These are phyloP conservation scores for Globisporangium orthogonon DNA, from an alignment of 352 stramenopile species.

Conservation along the genomic window DNA sequence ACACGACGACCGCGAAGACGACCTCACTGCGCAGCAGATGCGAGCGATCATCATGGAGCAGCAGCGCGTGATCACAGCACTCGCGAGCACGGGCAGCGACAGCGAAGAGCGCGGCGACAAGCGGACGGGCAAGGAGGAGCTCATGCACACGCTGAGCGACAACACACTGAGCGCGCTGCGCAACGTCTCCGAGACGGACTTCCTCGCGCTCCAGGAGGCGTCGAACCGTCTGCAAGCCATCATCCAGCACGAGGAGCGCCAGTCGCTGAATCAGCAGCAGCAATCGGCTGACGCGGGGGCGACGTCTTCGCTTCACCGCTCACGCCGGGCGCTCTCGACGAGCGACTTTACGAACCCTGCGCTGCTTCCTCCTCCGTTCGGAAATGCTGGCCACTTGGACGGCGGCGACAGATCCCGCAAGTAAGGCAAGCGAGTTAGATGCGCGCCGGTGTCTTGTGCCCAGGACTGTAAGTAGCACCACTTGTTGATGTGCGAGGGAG, in stretches of 20 bases:
- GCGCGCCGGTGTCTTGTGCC: background rate
- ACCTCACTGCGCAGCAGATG: constrained; percentile 69
- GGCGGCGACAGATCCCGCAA: constrained; percentile 4
- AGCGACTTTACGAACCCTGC: constrained; percentile 38
- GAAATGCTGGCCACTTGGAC: background rate
- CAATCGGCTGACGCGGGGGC: constrained; percentile 15
- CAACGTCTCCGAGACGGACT: constrained; percentile 67
- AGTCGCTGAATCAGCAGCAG: constrained; percentile 21
- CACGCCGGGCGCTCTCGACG: constrained; percentile 53
- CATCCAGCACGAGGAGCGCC: constrained; percentile 45
- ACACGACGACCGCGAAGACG: constrained; percentile 61
- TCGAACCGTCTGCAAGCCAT: constrained; percentile 59
- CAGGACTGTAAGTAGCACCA: background rate
- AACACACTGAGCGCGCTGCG: constrained; percentile 54
- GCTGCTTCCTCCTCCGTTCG: constrained; percentile 6
- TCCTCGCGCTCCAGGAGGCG: constrained; percentile 53
- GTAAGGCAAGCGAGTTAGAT: background rate
- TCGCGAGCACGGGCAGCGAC: constrained; percentile 52
- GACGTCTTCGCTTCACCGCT: constrained; percentile 37
- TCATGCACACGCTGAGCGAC: constrained; percentile 64
- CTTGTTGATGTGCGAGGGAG: constrained; percentile 1
- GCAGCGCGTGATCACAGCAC: constrained; percentile 63
- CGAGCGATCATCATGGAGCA: constrained; percentile 74
- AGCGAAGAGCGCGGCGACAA: constrained; percentile 34
- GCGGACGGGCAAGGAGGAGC: constrained; percentile 31